A percentile compares a stretch with the other conserved stretches of the same genome.
These are phyloP conservation scores for Xylaria sp. DNA, from an alignment of 2,329 filamentous ascomycete species.

Conservation along the genomic window DNA sequence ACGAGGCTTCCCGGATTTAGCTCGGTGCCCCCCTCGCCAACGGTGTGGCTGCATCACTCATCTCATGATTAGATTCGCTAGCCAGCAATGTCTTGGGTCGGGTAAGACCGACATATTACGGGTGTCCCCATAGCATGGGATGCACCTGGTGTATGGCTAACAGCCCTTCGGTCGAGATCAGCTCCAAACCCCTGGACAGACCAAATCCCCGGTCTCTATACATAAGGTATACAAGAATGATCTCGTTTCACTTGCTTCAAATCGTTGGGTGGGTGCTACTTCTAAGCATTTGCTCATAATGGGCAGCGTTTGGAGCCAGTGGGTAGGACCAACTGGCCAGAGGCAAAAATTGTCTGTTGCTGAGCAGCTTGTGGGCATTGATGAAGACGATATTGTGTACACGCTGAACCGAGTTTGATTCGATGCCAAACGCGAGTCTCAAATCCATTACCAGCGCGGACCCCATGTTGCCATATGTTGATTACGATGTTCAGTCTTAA, in stretches of 20 bases:
- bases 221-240: slow-evolving; percentile 2
- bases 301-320: background rate
- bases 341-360: background rate
- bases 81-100: slow-evolving; percentile 31
- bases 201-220: background rate
- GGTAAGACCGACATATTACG: slow-evolving; percentile 27
- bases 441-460: background rate
- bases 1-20: background rate
- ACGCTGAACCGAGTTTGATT: slow-evolving; percentile 7
- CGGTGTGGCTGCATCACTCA: slow-evolving; percentile 19
- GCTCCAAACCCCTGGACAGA: slow-evolving; percentile 9
- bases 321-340: background rate
- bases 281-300: background rate
- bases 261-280: background rate
- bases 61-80: slow-evolving; percentile 18
- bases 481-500: slow-evolving; percentile 29
- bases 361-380: slow-evolving; percentile 4
- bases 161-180: slow-evolving; percentile 26
- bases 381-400: background rate
- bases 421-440: background rate
- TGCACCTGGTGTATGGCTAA: background rate
- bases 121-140: slow-evolving; percentile 10
- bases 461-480: slow-evolving; percentile 12
- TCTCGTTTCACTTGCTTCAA: slow-evolving; percentile 16
- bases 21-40: slow-evolving; percentile 28